These are phyloP conservation scores for Fusarium praegraminearum DNA, from an alignment of 2,329 filamentous ascomycete species.

Conservation along the genomic window DNA sequence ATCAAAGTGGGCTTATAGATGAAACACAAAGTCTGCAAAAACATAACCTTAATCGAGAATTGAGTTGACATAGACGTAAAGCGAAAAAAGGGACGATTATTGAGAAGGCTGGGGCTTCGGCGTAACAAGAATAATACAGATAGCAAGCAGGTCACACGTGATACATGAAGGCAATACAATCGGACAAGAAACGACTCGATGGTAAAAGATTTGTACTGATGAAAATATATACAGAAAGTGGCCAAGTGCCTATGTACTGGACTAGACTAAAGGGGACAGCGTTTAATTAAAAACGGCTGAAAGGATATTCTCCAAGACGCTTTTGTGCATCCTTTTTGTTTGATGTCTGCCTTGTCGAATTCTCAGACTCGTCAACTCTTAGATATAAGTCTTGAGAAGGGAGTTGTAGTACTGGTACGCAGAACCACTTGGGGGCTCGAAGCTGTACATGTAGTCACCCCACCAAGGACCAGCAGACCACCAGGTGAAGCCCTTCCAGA, in stretches of 20 bases:
- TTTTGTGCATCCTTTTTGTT: not conserved
- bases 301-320: not conserved
- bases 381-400: constrained; percentile 41
- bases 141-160: no score
- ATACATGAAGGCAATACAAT: accelerated
- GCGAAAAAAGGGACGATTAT: no score
- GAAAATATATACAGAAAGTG: constrained; percentile 1
- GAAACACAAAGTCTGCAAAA: not conserved
- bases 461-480: constrained; percentile 72
- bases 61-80: not conserved
- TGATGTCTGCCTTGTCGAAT: accelerated
- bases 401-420: constrained; percentile 54
- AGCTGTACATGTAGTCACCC: constrained; percentile 62
- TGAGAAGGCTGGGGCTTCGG: no score
- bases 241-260: not conserved
- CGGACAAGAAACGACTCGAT: not conserved
- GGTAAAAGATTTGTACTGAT: no score
- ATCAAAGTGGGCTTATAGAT: no score
- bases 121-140: no score
- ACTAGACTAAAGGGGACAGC: not conserved
- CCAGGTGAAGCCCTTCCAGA: constrained; percentile 69
- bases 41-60: not conserved
- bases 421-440: constrained; percentile 61
- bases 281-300: accelerated
- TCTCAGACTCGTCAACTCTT: not conserved